phyloP scores from a whole-genome alignment of 148 eudicot genomes.

The Nyssa sinensis region DNA sequence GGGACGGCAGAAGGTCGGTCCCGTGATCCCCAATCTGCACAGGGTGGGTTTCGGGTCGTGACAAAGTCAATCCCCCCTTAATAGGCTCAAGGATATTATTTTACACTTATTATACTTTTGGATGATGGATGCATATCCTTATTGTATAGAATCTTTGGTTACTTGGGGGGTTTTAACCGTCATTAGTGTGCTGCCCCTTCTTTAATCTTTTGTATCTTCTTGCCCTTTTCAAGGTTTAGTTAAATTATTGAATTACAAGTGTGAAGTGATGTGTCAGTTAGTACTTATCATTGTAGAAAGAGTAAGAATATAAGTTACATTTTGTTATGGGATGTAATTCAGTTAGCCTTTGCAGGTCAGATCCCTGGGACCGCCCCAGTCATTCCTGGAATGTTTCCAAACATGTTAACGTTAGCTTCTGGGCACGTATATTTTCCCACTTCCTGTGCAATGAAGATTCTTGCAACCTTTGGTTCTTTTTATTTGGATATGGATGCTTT shows the following conservation, averaged over 20 bases:
- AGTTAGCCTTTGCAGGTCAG: constrained; percentile 56
- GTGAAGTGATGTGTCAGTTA: constrained; percentile 6
- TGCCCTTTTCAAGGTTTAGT: constrained; percentile 8
- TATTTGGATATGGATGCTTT: not conserved
- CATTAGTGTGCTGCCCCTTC: too few relatives aligned
- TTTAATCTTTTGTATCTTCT: too few relatives aligned
- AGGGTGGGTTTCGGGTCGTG: too few relatives aligned
- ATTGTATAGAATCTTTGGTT: too few relatives aligned
- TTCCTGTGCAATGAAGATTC: not conserved
- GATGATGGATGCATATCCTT: too few relatives aligned
- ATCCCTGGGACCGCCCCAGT: constrained; percentile 56
- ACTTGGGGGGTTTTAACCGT: too few relatives aligned
- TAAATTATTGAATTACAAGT: constrained; percentile 1
- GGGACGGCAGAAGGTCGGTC: too few relatives aligned
- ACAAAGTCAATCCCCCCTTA: too few relatives aligned
- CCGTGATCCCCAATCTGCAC: too few relatives aligned
- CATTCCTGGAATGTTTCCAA: constrained; percentile 74
- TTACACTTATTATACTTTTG: too few relatives aligned
- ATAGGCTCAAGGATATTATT: too few relatives aligned
- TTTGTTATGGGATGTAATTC: constrained; percentile 19
- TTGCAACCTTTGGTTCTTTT: not conserved
- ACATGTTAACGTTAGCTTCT: constrained; percentile 58
- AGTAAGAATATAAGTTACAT: not conserved
- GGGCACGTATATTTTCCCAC: constrained; percentile 53
- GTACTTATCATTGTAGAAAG: not conserved